Evolutionary conservation across 1,139 yeast species (phyloP).

Genomic region (Magnusiomyces fungicola): DNA sequence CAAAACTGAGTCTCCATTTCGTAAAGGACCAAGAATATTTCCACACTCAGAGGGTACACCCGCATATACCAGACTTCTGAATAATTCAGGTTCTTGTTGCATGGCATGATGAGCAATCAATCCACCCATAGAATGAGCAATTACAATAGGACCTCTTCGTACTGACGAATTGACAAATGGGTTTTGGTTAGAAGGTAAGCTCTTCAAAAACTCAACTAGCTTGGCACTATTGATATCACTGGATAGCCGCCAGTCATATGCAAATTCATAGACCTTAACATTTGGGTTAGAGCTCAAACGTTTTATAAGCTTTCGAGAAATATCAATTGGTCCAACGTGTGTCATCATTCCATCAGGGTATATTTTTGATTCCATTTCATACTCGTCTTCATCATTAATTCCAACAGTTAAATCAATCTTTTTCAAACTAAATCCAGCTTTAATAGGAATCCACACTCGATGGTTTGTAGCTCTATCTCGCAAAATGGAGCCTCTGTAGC

Average conservation of each 20-base stretch:
- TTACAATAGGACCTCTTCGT: constrained; percentile 51
- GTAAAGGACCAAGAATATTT: constrained; percentile 75
- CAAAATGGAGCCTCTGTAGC: constrained; percentile 79
- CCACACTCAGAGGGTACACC: constrained; percentile 84
- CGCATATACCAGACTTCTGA: constrained; percentile 69
- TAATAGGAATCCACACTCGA: constrained; percentile 79
- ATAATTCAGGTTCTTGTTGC: constrained; percentile 56
- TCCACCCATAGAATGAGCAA: constrained; percentile 96
- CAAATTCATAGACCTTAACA: constrained; percentile 63
- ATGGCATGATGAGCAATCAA: constrained; percentile 72
- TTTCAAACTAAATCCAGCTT: constrained; percentile 71
- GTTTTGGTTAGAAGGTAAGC: constrained; percentile 37
- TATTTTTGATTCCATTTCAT: constrained; percentile 42
- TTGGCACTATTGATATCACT: constrained; percentile 48
- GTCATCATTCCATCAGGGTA: constrained; percentile 73
- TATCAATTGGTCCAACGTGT: constrained; percentile 83
- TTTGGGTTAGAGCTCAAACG: constrained; percentile 51
- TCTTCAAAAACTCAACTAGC: constrained; percentile 42
- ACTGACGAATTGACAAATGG: constrained; percentile 20
- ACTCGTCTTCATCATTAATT: constrained; percentile 57
- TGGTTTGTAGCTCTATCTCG: constrained; percentile 57
- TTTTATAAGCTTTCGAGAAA: constrained; percentile 54
- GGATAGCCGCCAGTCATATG: constrained; percentile 88
- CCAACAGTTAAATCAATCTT: constrained; percentile 67
- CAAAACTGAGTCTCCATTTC: constrained; percentile 74